phyloP scores from a whole-genome alignment of 1,139 yeast genomes.

The Lodderomyces oxycetoniae region DNA sequence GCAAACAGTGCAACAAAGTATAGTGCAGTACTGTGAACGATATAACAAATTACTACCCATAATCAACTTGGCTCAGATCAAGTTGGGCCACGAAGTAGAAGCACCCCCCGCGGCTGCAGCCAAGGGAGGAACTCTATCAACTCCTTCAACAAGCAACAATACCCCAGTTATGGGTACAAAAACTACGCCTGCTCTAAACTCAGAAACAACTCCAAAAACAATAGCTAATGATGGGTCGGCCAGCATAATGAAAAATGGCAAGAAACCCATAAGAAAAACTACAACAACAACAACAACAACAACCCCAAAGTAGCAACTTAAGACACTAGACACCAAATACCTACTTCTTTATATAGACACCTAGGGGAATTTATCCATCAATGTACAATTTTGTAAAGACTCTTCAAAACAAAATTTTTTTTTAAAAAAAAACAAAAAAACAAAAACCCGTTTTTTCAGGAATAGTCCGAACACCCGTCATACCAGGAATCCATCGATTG shows the following conservation, averaged over 20 bases:
- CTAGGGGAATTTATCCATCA: too few species aligned
- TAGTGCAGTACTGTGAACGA: conserved; percentile 40
- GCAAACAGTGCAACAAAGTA: conserved; percentile 33
- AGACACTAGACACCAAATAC: background rate
- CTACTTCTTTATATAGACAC: too few species aligned
- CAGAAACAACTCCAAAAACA: background rate
- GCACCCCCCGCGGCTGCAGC: conserved; percentile 17
- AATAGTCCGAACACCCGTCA: too few species aligned
- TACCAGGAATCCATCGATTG: too few species aligned
- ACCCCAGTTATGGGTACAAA: conserved; percentile 11
- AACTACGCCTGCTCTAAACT: background rate
- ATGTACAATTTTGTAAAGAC: too few species aligned
- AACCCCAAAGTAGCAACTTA: background rate
- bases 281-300: background rate
- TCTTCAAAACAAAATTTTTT: too few species aligned
- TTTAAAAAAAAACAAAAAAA: too few species aligned
- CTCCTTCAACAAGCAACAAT: conserved; percentile 9
- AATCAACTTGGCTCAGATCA: conserved; percentile 47
- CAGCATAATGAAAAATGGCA: conserved; percentile 4
- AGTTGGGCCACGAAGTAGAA: conserved; percentile 45
- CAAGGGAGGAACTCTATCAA: conserved; percentile 5
- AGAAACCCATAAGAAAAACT: conserved; percentile 2
- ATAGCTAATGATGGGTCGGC: conserved; percentile 1
- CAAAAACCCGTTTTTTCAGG: too few species aligned
- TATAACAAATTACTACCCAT: conserved; percentile 46